Evolutionary conservation across 371 early-diverging fungal genomes (phyloP), one percentile per base, ranked within the genome.

Genomic region (Actinomortierella wolfii): DNA sequence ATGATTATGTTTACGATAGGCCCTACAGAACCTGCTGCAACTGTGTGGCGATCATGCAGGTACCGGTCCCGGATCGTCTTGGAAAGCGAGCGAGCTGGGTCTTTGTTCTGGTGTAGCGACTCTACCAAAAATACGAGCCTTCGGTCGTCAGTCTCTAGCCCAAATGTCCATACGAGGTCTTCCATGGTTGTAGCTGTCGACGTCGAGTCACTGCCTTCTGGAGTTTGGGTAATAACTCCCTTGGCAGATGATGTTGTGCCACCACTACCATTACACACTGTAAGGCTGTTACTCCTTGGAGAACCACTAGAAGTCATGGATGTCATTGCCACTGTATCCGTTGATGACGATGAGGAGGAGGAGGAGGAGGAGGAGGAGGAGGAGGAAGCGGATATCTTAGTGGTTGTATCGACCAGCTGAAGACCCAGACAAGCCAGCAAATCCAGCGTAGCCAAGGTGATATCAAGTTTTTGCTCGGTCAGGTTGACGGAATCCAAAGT

Each of bases 401-500:
- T 21, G 8, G 47, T 8, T 9, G 24, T 25, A n/a, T 20, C 48
- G 17, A 61, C 51, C 2, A 54, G 21, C 39, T 71, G 66, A n/a
- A 71, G 29, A 0, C 66, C 73, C 0, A 71, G 62, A 25, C 45
- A 25, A 1, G 66, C 73, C 20, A 65, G 1, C 56, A 71, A 45
- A 24, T 71, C 73, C 51, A 71, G 23, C 39, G 65, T 61, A 1
- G 73, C 73, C 0, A 58, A 51, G 2, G 73, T 61, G 14, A 54
- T 62, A n/a, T 65, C 73, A 40, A 58, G 58, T 23, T 59, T 65
- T 25, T 71, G 73, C n/a, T 71, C 73, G 20, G 73, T 71, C 41
- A 71, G 29, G 51, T 71, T 71, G 29, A 66, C 73, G 4, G 66
- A 42, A 18, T 71, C 73, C n/a, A 71, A 51, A 3, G 66, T 71